phyloP scores from a whole-genome alignment of 2,329 filamentous ascomycete genomes.

The Fusarium clavum region DNA sequence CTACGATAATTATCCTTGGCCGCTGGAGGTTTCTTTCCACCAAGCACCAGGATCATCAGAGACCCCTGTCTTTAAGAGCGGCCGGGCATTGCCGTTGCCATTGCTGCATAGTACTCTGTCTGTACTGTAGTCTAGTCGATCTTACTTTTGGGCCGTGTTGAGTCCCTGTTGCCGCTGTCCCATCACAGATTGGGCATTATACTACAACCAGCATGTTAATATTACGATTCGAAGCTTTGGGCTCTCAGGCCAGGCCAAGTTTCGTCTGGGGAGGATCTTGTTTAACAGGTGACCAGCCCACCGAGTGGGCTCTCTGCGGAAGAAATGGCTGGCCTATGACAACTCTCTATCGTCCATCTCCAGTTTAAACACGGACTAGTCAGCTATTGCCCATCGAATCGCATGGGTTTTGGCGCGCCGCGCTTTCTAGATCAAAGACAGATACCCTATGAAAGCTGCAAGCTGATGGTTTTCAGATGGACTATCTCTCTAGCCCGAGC shows the following conservation, averaged over 20 bases:
- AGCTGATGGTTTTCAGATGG: conserved; percentile 38
- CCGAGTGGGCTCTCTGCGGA: conserved; percentile 39
- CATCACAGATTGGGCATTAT: conserved; percentile 28
- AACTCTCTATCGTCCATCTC: conserved; percentile 32
- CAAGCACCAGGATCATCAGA: conserved; percentile 27
- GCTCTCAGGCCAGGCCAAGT: conserved; percentile 25
- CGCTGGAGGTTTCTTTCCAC: conserved; percentile 30
- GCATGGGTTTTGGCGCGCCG: conserved; percentile 40
- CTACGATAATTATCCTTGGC: conserved; percentile 34
- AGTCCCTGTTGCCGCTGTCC: conserved; percentile 29
- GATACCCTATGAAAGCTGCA: conserved; percentile 44
- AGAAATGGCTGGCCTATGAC: conserved; percentile 38
- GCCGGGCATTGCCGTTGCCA: conserved; percentile 43
- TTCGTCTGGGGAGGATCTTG: conserved; percentile 46
- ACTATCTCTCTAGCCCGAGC: conserved; percentile 40
- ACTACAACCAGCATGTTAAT: conserved; percentile 34
- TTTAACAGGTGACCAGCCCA: conserved; percentile 46
- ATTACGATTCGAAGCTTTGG: conserved; percentile 32
- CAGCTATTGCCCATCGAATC: conserved; percentile 39
- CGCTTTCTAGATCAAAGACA: conserved; percentile 22
- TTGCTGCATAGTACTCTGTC: conserved; percentile 18
- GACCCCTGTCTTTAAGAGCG: conserved; percentile 39
- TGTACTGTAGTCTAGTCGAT: conserved; percentile 39
- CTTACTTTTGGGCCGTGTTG: conserved; percentile 34
- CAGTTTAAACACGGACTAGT: conserved; percentile 36